Evolutionary conservation across 352 stramenopile genomes (phyloP).

Genomic region (Globisporangium iwayamae): DNA sequence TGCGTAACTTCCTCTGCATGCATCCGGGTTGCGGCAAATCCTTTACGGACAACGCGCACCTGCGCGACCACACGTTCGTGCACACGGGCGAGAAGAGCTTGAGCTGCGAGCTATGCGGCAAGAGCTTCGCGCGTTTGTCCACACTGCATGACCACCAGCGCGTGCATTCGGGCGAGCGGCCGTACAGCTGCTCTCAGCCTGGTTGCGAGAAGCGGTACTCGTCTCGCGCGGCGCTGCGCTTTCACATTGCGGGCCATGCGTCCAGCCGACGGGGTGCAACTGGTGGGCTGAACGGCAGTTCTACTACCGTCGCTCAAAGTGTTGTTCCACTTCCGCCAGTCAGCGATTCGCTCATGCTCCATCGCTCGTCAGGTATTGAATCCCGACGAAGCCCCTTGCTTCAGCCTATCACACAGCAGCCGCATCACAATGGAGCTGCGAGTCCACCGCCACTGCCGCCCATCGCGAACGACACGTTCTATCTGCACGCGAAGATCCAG

Average conservation of each 20-base stretch:
- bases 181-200: conserved; percentile 39
- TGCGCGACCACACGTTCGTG: conserved; percentile 69
- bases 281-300: background rate
- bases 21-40: conserved; percentile 65
- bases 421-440: background rate
- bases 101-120: conserved; percentile 40
- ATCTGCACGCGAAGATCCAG: conserved; percentile 35
- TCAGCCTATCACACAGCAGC: background rate
- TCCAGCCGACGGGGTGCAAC: background rate
- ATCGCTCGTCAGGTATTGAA: background rate
- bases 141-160: conserved; percentile 62
- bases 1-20: conserved; percentile 70
- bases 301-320: background rate
- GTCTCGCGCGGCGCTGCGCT: conserved; percentile 57
- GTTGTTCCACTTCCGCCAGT: too few species aligned
- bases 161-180: conserved; percentile 73
- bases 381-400: background rate
- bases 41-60: conserved; percentile 65
- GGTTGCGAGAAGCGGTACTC: conserved; percentile 35
- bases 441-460: background rate
- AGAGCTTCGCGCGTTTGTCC: conserved; percentile 47
- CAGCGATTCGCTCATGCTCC: background rate
- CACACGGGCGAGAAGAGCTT: conserved; percentile 68
- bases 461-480: background rate
- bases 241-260: conserved; percentile 43